phyloP scores from a whole-genome alignment of 1,284 basidiomycete species.

The Cutaneotrichosporon sp. region DNA sequence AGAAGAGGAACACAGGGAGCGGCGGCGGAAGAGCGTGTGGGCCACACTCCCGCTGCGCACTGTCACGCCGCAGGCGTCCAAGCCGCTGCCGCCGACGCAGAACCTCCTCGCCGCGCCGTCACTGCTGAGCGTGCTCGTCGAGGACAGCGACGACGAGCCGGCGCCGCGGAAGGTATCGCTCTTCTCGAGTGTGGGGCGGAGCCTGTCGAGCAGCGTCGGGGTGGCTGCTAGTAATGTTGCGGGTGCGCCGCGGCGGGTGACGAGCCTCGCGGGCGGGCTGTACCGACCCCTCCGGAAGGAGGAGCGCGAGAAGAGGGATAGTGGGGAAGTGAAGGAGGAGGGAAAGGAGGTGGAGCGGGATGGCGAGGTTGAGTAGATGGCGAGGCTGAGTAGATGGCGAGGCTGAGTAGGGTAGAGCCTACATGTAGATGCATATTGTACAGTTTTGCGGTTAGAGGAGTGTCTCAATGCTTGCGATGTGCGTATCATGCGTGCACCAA shows the following conservation, averaged over 20 bases:
- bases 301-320: not conserved
- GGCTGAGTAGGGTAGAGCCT: too few relatives aligned
- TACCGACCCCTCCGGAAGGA: slow-evolving; percentile 10
- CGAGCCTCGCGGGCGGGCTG: slow-evolving; percentile 16
- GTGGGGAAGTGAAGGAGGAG: too few relatives aligned
- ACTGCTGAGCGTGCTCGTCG: slow-evolving; percentile 1
- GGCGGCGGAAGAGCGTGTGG: slow-evolving; percentile 15
- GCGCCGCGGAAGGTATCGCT: slow-evolving; percentile 1
- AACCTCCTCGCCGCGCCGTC: not conserved
- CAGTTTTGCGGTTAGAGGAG: too few relatives aligned
- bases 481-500: too few relatives aligned
- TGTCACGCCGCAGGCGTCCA: slow-evolving; percentile 4
- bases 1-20: not conserved
- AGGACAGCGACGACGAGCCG: slow-evolving; percentile 10
- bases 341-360: too few relatives aligned
- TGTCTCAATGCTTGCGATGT: too few relatives aligned
- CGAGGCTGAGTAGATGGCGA: not conserved
- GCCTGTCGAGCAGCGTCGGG: slow-evolving; percentile 32
- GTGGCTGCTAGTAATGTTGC: slow-evolving; percentile 30
- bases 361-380: not conserved
- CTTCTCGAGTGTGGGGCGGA: slow-evolving; percentile 27
- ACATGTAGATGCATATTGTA: too few relatives aligned
- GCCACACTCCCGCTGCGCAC: slow-evolving; percentile 18
- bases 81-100: not conserved
- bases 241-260: slow-evolving; percentile 27